Conservation (phyloP, 768 basidiomycete genomes). For the Lanmaoa pseudosensibilis region DNA sequence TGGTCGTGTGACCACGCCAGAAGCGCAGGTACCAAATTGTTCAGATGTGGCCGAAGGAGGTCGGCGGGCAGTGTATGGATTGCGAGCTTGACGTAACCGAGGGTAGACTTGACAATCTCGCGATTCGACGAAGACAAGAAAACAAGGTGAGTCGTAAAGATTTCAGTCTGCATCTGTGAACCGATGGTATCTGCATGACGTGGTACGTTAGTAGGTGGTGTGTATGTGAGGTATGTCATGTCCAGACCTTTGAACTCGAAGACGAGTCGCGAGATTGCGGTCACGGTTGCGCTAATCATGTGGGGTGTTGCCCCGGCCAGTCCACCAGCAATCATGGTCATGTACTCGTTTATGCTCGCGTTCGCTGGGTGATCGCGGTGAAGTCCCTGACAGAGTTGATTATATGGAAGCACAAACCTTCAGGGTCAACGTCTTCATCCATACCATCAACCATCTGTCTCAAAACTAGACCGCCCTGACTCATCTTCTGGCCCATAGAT, state of each 20-base stretch:
- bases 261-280: slow-evolving; percentile 87
- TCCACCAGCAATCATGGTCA: slow-evolving; percentile 97
- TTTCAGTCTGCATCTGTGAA: slow-evolving; percentile 72
- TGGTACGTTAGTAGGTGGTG: not conserved
- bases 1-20: slow-evolving; percentile 95
- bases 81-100: slow-evolving; percentile 92
- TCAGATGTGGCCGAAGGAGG: slow-evolving; percentile 74
- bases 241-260: slow-evolving; percentile 90
- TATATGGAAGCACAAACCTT: slow-evolving; percentile 32
- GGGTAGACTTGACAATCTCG: slow-evolving; percentile 95
- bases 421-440: slow-evolving; percentile 63
- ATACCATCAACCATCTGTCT: slow-evolving; percentile 77
- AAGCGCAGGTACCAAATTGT: slow-evolving; percentile 77
- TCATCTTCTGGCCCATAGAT: slow-evolving; percentile 92
- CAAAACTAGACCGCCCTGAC: slow-evolving; percentile 78
- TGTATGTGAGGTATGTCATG: not conserved
- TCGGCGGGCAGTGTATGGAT: slow-evolving; percentile 79
- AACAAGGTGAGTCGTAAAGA: slow-evolving; percentile 82
- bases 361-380: slow-evolving; percentile 39
- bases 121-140: slow-evolving; percentile 94
- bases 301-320: slow-evolving; percentile 91
- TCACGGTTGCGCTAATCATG: slow-evolving; percentile 97
- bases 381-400: not conserved
- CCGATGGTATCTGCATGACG: slow-evolving; percentile 60
- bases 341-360: slow-evolving; percentile 85